A percentile compares a stretch with the other conserved stretches of the same genome.
phyloP scores from a whole-genome alignment of 2,329 filamentous ascomycete genomes.

The Pseudocercospora fuligena region DNA sequence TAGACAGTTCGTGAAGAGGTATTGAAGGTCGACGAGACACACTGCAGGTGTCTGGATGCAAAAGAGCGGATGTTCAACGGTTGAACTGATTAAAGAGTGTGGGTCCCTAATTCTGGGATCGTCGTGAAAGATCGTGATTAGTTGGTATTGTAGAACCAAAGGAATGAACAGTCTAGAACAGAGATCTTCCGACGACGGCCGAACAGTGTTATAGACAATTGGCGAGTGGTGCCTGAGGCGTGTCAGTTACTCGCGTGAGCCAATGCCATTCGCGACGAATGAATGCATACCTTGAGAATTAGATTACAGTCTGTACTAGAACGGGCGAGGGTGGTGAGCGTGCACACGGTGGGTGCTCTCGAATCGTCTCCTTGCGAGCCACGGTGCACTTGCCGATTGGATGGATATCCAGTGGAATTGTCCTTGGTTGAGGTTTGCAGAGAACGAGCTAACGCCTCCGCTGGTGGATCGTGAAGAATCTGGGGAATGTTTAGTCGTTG shows the following conservation, averaged over 20 bases:
- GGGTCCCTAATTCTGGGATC: conserved; percentile 52
- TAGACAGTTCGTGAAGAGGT: conserved; percentile 42
- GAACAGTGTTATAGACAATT: conserved; percentile 44
- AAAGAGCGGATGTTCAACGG: conserved; percentile 49
- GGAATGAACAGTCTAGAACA: conserved; percentile 44
- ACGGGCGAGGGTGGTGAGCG: conserved; percentile 30
- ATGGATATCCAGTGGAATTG: conserved; percentile 42
- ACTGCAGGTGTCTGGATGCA: conserved; percentile 35
- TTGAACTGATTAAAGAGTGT: conserved; percentile 56
- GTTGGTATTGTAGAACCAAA: conserved; percentile 57
- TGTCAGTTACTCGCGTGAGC: conserved; percentile 36
- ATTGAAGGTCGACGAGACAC: conserved; percentile 29
- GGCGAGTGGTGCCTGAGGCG: conserved; percentile 43
- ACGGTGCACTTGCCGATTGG: conserved; percentile 49
- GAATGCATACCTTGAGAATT: conserved; percentile 54
- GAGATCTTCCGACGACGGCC: conserved; percentile 33
- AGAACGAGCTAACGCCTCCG: conserved; percentile 62
- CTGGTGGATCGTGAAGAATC: conserved; percentile 46
- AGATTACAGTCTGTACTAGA: conserved; percentile 51
- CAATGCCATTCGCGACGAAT: conserved; percentile 30
- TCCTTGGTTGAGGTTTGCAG: conserved; percentile 47
- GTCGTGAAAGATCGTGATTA: conserved; percentile 61
- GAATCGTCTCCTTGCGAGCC: conserved; percentile 44
- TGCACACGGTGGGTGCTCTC: conserved; percentile 27
- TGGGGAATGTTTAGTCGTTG: conserved; percentile 50